Evolutionary conservation across 768 basidiomycete genomes (phyloP), one percentile per base, ranked within the genome.

Genomic region (Lactarius sanguifluus): DNA sequence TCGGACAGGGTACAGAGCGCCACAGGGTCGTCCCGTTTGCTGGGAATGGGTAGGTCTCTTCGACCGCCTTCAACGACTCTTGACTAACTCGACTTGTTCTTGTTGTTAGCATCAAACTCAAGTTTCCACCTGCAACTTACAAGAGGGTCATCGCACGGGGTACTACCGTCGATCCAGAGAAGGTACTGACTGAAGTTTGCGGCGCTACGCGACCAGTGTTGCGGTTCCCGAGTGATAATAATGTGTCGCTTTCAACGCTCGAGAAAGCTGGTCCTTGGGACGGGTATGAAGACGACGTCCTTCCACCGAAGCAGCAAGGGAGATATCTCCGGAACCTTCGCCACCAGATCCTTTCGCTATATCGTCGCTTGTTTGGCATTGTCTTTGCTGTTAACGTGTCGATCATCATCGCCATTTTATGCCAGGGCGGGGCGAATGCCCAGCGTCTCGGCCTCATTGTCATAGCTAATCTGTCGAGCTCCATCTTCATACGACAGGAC

Each of bases 341-440:
- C 54, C 81, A 85, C 72, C 81, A 81, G 64, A 73, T 86, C 64
- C 83, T 85, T 75, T 79, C 80, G 10, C 76, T 86, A 15, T 86
- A 86, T 71, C 78, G 85, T 62, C 79, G 82, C 66, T 78, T 85
- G 1, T 86, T 86, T 75, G 78, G 80, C 13, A 73, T 86, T 45
- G 80, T 85, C 54, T 85, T 86, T 74, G 70, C 78, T 57, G 75
- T 78, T 36, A 86, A 86, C 72, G 70, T 85, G 67, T 78, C 77
- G 30, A 76, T 82, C 9, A 80, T 86, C 72, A 77, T 86, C 52
- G 76, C 71, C 43, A 69, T 79, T 61, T 60, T 80, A 54, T 74
- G 75, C 50, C 75, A 74, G 34, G 76, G 77, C 6, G 72, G 71
- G 68, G 59, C 78, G 40, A 73, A 74, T 65, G 72, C 77, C 30